These are phyloP conservation scores for Rhodotorula kratochvilovae DNA, from an alignment of 768 basidiomycete species.

Conservation along the genomic window DNA sequence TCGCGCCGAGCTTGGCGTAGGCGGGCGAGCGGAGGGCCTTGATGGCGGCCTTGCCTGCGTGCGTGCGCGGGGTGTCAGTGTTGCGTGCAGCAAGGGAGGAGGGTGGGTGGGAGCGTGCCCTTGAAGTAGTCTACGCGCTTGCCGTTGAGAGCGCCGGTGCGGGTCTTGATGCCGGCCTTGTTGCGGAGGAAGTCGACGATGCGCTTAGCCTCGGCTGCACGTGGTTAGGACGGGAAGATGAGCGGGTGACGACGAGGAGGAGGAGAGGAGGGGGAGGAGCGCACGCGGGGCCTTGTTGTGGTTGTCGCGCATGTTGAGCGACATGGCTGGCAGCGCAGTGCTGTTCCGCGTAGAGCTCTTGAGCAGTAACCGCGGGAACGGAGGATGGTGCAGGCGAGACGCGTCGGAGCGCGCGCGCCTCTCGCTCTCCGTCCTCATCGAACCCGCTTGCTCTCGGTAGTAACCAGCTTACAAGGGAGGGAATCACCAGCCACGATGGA, in stretches of 20 bases:
- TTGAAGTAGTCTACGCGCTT: conserved; percentile 98
- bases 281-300: conserved; percentile 23
- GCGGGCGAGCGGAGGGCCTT: conserved; percentile 87
- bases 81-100: not conserved
- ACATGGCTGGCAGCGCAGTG: not conserved
- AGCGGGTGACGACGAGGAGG: not conserved
- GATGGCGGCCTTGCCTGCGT: conserved; percentile 81
- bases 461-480: too few relatives aligned
- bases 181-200: conserved; percentile 83
- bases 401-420: not conserved
- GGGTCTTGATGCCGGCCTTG: conserved; percentile 77
- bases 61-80: not conserved
- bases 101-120: conserved; percentile 54
- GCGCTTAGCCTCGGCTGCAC: conserved; percentile 61
- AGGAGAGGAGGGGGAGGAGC: not conserved
- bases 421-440: too few relatives aligned
- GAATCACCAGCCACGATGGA: conserved; percentile 18
- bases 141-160: conserved; percentile 84
- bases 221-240: not conserved
- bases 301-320: conserved; percentile 21
- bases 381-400: not conserved
- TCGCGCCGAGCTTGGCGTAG: conserved; percentile 78
- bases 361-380: too few relatives aligned
- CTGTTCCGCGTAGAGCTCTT: too few relatives aligned
- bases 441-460: not conserved